phyloP scores from a whole-genome alignment of 257 asterid species.

The Avicennia marina region DNA sequence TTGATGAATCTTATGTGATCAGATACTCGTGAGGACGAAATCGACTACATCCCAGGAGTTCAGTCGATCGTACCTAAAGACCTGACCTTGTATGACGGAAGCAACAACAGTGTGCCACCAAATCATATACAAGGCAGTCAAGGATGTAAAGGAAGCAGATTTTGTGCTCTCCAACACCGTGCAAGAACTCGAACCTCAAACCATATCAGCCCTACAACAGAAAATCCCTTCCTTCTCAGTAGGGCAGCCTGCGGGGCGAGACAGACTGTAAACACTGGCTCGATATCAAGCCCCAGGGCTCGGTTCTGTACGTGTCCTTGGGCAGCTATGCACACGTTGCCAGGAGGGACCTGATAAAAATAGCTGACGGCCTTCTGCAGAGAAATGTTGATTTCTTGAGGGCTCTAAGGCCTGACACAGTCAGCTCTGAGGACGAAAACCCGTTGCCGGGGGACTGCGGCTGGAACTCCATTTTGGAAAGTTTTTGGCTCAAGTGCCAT shows the following conservation, averaged over 20 bases:
- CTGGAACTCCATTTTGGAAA: constrained; percentile 32
- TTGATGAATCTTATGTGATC: constrained; percentile 5
- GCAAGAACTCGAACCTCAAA: constrained; percentile 2
- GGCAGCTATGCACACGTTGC: constrained; percentile 5
- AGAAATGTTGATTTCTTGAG: background rate
- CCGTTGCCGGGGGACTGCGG: constrained; percentile 29
- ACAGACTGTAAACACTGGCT: constrained; percentile 11
- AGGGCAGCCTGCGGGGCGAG: constrained; percentile 12
- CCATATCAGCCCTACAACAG: background rate
- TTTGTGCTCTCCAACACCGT: constrained; percentile 7
- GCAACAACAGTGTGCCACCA: background rate
- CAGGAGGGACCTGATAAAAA: background rate
- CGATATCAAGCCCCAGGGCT: background rate
- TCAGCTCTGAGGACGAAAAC: background rate
- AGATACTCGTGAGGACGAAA: background rate
- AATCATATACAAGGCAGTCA: background rate
- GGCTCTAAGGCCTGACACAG: background rate
- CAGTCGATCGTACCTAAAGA: background rate
- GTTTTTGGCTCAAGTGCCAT: constrained; percentile 24
- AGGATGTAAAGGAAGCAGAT: background rate
- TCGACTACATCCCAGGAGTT: constrained; percentile 9
- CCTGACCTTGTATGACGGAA: background rate
- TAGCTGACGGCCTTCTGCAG: background rate
- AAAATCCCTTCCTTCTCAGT: constrained; percentile 2
- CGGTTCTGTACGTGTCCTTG: constrained; percentile 14